Base-by-base conservation (phyloP, 805 yeast species). In the Candida easanensis region DNA sequence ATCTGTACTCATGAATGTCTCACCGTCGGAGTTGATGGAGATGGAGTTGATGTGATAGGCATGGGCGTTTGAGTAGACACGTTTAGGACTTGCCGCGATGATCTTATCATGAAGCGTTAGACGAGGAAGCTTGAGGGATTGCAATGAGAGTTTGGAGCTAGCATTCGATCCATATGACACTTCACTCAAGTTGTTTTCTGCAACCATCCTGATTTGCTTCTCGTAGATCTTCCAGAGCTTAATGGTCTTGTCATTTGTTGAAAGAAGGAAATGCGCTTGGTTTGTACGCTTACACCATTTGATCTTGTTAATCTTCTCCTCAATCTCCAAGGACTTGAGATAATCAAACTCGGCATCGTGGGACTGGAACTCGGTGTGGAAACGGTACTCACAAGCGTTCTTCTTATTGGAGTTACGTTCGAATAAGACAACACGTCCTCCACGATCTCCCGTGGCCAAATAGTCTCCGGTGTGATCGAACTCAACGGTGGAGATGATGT, bases 321-420 rank as follows among this genome's bases (percentile, higher is more conserved):
- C 99, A 60, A 93, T 95, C 67, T 95, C 99, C 52, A 93, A 73
- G 19, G 96, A 85, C 69, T 95, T 93, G 52, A 93, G 74, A 68
- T 93, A 93, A 68, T 93, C 99, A 61, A 93, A 93, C 66, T 93
- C 99, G 9, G 98, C 97, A 66, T 93, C 99, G 68, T 93, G 99
- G 62, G 89, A 79, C 71, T 93, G 99, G 67, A 93, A 93, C 65
- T 93, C 99, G 17, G 98, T 93, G 60, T 87, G 84, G 68, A 93
- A 93, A 59, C 88, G 81, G 69, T 93, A 95, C 65, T 95, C 99
- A 65, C 97, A 90, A 39, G 73, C 76, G 57, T 76, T 84, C 65
- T 81, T 79, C 58, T 80, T 80, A 52, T 69, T 66, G 52, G 77
- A 82, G 63, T 88, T 89, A 56, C 98, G 78, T 65, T 93, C 98